A percentile compares a stretch with the other conserved stretches of the same genome.
phyloP scores from a whole-genome alignment of 2,329 filamentous ascomycete species.

The Colletotrichum tropicale region DNA sequence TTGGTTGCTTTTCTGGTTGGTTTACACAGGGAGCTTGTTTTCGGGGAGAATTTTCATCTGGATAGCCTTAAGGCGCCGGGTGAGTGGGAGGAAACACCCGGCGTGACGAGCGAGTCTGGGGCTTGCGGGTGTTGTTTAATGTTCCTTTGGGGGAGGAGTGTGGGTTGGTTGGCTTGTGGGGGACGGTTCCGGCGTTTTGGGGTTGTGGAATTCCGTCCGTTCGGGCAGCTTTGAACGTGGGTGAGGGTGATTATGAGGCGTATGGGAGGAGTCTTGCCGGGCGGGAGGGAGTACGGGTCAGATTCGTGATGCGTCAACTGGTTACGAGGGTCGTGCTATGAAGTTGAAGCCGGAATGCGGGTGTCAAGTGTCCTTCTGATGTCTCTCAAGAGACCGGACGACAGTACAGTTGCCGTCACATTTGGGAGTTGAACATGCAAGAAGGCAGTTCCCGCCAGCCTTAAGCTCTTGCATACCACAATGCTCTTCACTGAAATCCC shows the following conservation, averaged over 20 bases:
- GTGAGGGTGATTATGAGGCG: neutral
- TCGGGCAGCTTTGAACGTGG: neutral
- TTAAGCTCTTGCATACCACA: neutral
- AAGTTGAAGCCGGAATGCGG: neutral
- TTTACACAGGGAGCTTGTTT: neutral
- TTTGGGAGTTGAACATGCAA: neutral
- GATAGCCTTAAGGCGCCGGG: neutral
- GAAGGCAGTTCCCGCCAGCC: neutral
- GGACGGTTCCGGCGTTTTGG: neutral
- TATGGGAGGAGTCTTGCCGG: neutral
- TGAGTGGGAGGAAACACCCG: neutral
- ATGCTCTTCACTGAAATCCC: fast-evolving
- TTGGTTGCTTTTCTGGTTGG: neutral
- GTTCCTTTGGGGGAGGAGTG: neutral
- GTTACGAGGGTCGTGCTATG: neutral
- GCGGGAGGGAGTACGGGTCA: neutral
- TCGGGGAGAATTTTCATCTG: neutral
- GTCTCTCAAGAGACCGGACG: neutral
- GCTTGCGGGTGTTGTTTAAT: neutral
- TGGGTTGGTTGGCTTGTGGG: neutral
- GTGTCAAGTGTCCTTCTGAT: neutral
- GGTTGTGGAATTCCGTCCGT: neutral
- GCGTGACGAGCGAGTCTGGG: neutral
- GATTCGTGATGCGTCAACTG: neutral
- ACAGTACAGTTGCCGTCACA: fast-evolving